Percentiles rank a stretch among this genome's conserved stretches.
Conservation (phyloP, 768 basidiomycete genomes). For the Tephrocybe sp. region DNA sequence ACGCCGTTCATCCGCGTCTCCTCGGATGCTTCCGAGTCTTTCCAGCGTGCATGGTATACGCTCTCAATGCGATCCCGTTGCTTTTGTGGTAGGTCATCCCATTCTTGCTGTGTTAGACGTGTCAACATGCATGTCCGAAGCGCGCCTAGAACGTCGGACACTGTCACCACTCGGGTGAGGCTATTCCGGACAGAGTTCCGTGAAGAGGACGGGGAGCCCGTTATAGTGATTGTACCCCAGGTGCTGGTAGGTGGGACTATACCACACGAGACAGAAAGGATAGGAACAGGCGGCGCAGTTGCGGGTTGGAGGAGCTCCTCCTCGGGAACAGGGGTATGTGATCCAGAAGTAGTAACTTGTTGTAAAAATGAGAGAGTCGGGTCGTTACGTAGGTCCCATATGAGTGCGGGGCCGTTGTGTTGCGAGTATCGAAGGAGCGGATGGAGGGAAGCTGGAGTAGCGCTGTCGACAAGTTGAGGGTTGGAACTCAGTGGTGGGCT, state of each 20-base stretch:
- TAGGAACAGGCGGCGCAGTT: slow-evolving; percentile 37
- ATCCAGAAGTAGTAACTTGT: slow-evolving; percentile 13
- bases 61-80: slow-evolving; percentile 40
- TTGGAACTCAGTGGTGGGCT: background rate
- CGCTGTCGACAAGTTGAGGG: background rate
- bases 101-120: slow-evolving; percentile 40
- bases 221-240: slow-evolving; percentile 42
- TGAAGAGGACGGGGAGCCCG: slow-evolving; percentile 21
- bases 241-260: slow-evolving; percentile 40
- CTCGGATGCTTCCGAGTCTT: slow-evolving; percentile 31
- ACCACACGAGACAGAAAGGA: slow-evolving; percentile 43
- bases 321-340: slow-evolving; percentile 23
- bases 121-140: slow-evolving; percentile 37
- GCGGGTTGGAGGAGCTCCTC: slow-evolving; percentile 39
- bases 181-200: slow-evolving; percentile 19
- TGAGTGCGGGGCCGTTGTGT: slow-evolving; percentile 27
- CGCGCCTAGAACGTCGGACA: slow-evolving; percentile 49
- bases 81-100: slow-evolving; percentile 37
- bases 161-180: slow-evolving; percentile 32
- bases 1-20: slow-evolving; percentile 38
- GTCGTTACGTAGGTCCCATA: slow-evolving; percentile 51
- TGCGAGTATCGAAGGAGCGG: slow-evolving; percentile 39
- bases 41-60: slow-evolving; percentile 47
- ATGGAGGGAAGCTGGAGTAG: slow-evolving; percentile 27
- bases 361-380: slow-evolving; percentile 28